Evolutionary conservation across 495 filamentous ascomycete genomes (phyloP), one percentile per base, ranked within the genome.

Genomic region (Neurospora sublineolata): DNA sequence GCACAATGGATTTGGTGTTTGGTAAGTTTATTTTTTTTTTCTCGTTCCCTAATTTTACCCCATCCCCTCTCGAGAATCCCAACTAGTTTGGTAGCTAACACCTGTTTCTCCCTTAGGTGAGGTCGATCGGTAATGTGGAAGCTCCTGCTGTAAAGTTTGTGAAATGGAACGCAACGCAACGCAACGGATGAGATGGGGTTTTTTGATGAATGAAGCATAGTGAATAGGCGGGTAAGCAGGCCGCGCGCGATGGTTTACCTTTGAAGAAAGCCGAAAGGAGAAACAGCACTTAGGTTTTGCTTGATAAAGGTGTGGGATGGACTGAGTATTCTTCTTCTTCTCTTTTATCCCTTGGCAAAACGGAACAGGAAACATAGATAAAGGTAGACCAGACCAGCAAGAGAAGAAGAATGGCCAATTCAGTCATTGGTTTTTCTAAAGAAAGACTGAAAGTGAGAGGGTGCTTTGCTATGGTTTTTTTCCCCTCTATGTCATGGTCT

Each of bases 1-100:
- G 93, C 80, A 95, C 93, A 37, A 94, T 96, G 92, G 93, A 96
- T 89, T 83, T 96, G 80, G 92, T 86, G 82, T 86, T 86, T 70
- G 84, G 84, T 86, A 80, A 78, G 83, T 80, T 23, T 23, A 8
- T 46, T 60, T 60, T 33, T n/a, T n/a, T n/a, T 33, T 60, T 16
- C 14, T 60, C 0, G 6, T 14, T 30, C 6, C 27, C 52, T 60
- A 10, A 30, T 14, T 27, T 3, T 4, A 11, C 37, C 37, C 37
- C 37, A 11, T n/a, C 41, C 2, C 5, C 14, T 33, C 20, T 33
- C 23, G 5, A 16, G 7, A 60, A 27, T 14, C 7, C 23, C n/a
- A 16, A 5, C 44, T 68, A 69, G 68, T 73, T 40, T 33, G 71
- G 78, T 76, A 52, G 68, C 69, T 60, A 68, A 75, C 69, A 8